Percentiles rank a stretch among this genome's conserved stretches.
Conservation (phyloP, 352 stramenopile species). For the Peronospora destructor region DNA sequence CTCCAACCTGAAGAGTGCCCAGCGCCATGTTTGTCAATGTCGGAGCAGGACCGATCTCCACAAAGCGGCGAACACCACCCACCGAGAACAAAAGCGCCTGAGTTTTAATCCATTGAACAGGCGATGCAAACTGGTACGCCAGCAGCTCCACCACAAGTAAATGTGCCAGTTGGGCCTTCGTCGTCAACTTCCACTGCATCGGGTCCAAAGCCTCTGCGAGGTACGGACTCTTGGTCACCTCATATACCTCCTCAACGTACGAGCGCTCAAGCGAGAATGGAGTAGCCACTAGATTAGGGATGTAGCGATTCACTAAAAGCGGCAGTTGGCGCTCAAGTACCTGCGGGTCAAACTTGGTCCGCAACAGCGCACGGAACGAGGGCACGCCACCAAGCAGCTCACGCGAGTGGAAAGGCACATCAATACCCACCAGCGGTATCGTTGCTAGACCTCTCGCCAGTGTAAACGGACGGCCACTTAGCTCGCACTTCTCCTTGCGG, state of each 20-base stretch:
- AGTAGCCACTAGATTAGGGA: constrained; percentile 79
- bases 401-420: constrained; percentile 86
- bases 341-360: constrained; percentile 61
- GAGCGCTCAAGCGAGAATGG: constrained; percentile 70
- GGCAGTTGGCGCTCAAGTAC: constrained; percentile 62
- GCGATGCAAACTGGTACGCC: constrained; percentile 85
- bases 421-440: constrained; percentile 82
- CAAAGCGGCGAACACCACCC: constrained; percentile 52
- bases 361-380: constrained; percentile 68
- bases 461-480: constrained; percentile 49
- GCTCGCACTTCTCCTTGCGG: constrained; percentile 55
- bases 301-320: constrained; percentile 71
- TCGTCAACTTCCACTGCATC: constrained; percentile 66
- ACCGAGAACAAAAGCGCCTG: constrained; percentile 68
- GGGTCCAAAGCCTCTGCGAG: constrained; percentile 56
- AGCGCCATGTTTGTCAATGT: constrained; percentile 83
- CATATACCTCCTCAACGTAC: constrained; percentile 73
- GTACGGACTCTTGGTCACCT: constrained; percentile 63
- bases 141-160: constrained; percentile 80
- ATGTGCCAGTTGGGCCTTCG: constrained; percentile 61
- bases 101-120: constrained; percentile 87
- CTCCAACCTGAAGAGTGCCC: constrained; percentile 61
- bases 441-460: constrained; percentile 66
- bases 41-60: constrained; percentile 78
- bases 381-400: constrained; percentile 77